Percentiles rank a stretch among this genome's conserved stretches.
Conservation (phyloP, 345 rosid genomes). For the Chamaenerion angustifolium region DNA sequence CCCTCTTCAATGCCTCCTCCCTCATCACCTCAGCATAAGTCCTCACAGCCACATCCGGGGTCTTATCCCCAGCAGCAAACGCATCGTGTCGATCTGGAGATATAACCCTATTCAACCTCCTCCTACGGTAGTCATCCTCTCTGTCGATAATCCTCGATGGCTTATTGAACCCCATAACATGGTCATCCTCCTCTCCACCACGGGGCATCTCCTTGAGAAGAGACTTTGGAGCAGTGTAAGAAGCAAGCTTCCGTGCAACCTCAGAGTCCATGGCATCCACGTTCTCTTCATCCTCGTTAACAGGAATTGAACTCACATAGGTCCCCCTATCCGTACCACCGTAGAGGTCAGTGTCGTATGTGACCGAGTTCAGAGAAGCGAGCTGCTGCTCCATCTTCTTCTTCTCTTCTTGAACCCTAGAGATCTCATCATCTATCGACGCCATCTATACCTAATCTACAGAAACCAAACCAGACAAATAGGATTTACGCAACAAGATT, state of each 20-base stretch:
- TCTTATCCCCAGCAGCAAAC: conserved; percentile 81
- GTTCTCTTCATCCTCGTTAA: conserved; percentile 73
- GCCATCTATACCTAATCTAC: conserved; percentile 4
- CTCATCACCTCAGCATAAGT: conserved; percentile 76
- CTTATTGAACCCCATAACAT: conserved; percentile 40
- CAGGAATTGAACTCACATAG: conserved; percentile 61
- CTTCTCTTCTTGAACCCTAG: conserved; percentile 76
- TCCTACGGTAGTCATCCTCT: conserved; percentile 78
- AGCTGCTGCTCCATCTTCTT: conserved; percentile 56
- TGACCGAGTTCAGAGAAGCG: conserved; percentile 56
- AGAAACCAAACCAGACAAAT: too few species aligned
- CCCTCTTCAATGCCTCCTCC: conserved; percentile 70
- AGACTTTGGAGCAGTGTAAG: conserved; percentile 86
- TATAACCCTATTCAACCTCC: conserved; percentile 67
- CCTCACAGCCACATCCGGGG: conserved; percentile 70
- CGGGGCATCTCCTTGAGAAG: conserved; percentile 68
- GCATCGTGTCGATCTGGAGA: conserved; percentile 97
- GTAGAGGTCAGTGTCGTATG: conserved; percentile 68
- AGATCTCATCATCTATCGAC: conserved; percentile 57
- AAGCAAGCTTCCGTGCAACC: conserved; percentile 64
- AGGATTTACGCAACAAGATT: too few species aligned
- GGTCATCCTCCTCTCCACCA: conserved; percentile 41
- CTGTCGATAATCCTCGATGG: conserved; percentile 71
- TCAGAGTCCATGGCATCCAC: conserved; percentile 49
- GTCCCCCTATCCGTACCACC: conserved; percentile 57